Evolutionary conservation across 2,329 filamentous ascomycete genomes (phyloP).

Genomic region (Fusarium luffae): DNA sequence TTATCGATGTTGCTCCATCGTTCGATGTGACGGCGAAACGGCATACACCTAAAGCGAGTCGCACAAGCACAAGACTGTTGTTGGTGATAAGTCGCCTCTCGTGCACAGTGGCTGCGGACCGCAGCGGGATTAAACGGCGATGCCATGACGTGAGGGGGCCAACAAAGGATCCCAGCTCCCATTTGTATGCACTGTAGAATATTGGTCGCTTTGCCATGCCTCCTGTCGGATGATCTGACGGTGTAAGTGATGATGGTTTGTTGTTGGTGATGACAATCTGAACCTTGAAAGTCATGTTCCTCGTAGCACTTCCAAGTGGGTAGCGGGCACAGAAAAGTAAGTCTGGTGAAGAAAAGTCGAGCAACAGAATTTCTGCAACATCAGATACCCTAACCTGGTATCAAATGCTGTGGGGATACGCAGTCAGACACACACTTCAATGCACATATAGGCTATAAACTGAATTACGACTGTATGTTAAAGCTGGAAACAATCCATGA

Average conservation of each 20-base stretch:
- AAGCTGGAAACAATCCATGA: background rate
- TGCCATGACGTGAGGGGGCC: conserved; percentile 2
- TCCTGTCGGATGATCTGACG: background rate
- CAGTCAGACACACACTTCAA: background rate
- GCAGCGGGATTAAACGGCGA: conserved; percentile 15
- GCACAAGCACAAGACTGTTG: conserved; percentile 29
- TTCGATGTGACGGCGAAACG: conserved; percentile 19
- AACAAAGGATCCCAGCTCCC: conserved; percentile 31
- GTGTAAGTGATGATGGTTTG: background rate
- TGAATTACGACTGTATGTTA: background rate
- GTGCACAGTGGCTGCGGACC: conserved; percentile 32
- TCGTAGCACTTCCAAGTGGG: background rate
- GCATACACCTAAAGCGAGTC: conserved; percentile 6
- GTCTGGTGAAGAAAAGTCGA: background rate
- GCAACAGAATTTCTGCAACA: background rate
- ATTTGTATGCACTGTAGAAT: background rate
- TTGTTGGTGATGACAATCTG: background rate
- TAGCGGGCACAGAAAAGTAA: background rate
- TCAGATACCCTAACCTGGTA: background rate
- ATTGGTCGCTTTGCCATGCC: conserved; percentile 7
- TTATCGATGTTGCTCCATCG: background rate
- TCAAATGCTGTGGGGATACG: background rate
- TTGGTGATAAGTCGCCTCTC: conserved; percentile 31
- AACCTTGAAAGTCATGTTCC: background rate
- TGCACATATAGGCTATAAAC: background rate